phyloP scores from a whole-genome alignment of 2,329 filamentous ascomycete species.

The Phyllosticta citrichinensis region DNA sequence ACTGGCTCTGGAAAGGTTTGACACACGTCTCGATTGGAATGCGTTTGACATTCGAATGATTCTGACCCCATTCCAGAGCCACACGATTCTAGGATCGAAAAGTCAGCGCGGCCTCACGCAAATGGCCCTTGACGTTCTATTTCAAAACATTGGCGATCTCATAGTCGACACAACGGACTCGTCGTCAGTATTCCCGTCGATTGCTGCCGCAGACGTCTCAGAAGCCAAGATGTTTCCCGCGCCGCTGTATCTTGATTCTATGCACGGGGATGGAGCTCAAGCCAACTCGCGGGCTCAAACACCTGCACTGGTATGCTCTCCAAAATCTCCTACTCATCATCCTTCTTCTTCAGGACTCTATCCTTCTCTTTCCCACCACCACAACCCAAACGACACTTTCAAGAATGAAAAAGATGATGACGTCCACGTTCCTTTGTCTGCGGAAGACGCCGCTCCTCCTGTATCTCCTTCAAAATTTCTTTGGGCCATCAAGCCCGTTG shows the following conservation, averaged over 20 bases:
- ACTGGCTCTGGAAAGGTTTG: constrained; percentile 90
- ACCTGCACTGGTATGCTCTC: constrained; percentile 17
- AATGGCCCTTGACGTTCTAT: constrained; percentile 81
- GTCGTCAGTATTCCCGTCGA: constrained; percentile 58
- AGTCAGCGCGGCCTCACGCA: constrained; percentile 84
- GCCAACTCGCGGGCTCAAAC: constrained; percentile 35
- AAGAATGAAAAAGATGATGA: not conserved
- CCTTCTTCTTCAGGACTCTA: not conserved
- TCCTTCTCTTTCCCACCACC: constrained; percentile 1
- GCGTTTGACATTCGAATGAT: not conserved
- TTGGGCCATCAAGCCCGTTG: constrained; percentile 24
- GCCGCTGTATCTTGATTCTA: constrained; percentile 64
- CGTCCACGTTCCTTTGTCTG: not conserved
- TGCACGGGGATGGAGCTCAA: constrained; percentile 57
- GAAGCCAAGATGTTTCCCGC: constrained; percentile 71
- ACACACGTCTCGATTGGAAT: not conserved
- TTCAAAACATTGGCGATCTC: constrained; percentile 65
- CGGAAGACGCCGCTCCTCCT: not conserved
- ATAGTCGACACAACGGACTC: constrained; percentile 52
- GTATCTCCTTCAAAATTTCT: not conserved
- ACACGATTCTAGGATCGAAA: constrained; percentile 87
- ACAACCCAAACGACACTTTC: not conserved
- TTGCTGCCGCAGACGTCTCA: constrained; percentile 67
- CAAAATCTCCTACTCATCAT: not conserved
- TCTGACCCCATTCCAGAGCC: constrained; percentile 51